These are phyloP conservation scores for Ilyonectria robusta DNA, from an alignment of 2,329 filamentous ascomycete genomes.

Conservation along the genomic window DNA sequence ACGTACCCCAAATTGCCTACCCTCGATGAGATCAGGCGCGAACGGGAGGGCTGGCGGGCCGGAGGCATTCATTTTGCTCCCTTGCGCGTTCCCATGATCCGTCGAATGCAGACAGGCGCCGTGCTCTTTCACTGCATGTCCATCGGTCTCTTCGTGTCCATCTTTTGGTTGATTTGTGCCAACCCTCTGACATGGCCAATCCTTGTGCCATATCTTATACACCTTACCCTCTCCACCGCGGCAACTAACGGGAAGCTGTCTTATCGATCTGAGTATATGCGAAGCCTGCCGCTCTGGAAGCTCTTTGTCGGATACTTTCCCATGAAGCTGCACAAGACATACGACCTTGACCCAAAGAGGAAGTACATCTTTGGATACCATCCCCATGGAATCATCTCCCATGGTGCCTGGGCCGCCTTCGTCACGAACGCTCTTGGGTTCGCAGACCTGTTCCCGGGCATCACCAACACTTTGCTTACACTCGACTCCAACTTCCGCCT, in stretches of 20 bases:
- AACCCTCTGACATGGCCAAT: constrained; percentile 94
- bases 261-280: constrained; percentile 81
- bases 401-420: constrained; percentile 95
- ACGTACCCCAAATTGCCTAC: constrained; percentile 50
- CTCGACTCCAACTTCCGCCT: constrained; percentile 97
- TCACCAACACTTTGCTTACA: constrained; percentile 93
- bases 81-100: constrained; percentile 77
- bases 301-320: constrained; percentile 96
- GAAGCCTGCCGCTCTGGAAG: constrained; percentile 83
- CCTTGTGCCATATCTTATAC: constrained; percentile 82
- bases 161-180: constrained; percentile 92
- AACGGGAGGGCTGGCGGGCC: constrained; percentile 53
- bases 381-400: constrained; percentile 96
- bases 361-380: constrained; percentile 99
- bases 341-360: constrained; percentile 81
- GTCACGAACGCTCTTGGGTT: constrained; percentile 92
- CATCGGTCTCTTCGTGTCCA: constrained; percentile 78
- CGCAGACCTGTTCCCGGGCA: constrained; percentile 88
- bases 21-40: constrained; percentile 38
- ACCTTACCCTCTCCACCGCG: constrained; percentile 85
- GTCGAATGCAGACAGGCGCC: constrained; percentile 83
- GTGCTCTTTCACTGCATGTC: constrained; percentile 81
- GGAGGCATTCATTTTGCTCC: constrained; percentile 87
- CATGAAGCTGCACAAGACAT: constrained; percentile 87
- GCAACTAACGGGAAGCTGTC: constrained; percentile 81